These are phyloP conservation scores for Zopfia rhizophila DNA, from an alignment of 2,329 filamentous ascomycete species.

Conservation along the genomic window DNA sequence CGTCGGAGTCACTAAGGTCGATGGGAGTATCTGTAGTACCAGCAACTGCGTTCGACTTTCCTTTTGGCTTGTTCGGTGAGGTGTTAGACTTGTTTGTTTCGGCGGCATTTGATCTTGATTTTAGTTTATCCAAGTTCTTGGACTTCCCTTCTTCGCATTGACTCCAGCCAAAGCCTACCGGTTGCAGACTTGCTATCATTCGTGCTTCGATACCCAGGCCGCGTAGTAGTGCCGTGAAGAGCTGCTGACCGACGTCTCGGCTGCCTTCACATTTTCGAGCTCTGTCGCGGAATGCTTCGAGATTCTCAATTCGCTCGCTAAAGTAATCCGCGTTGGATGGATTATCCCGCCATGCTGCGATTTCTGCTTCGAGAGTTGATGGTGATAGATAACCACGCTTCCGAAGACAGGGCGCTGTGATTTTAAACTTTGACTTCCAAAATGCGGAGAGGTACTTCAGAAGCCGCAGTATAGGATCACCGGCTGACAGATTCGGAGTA, in stretches of 20 bases:
- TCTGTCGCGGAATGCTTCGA: conserved; percentile 74
- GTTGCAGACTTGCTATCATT: conserved; percentile 85
- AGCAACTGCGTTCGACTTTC: conserved; percentile 15
- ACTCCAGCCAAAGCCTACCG: conserved; percentile 89
- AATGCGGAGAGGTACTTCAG: conserved; percentile 81
- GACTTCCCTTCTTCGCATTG: conserved; percentile 81
- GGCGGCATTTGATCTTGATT: conserved; percentile 14
- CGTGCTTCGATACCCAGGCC: conserved; percentile 84
- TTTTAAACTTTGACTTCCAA: conserved; percentile 86
- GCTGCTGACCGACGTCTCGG: conserved; percentile 85
- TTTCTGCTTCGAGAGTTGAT: conserved; percentile 77
- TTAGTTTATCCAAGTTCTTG: conserved; percentile 46
- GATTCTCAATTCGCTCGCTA: conserved; percentile 77
- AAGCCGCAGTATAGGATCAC: conserved; percentile 82
- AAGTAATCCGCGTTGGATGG: conserved; percentile 71
- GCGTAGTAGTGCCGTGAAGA: conserved; percentile 87
- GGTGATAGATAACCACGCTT: conserved; percentile 89
- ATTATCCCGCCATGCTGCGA: conserved; percentile 74
- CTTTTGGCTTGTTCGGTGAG: conserved; percentile 13
- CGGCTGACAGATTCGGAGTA: conserved; percentile 79
- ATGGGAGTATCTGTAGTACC: conserved; percentile 52
- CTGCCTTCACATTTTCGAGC: conserved; percentile 81
- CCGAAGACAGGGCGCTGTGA: conserved; percentile 82
- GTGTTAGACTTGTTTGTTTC: conserved; percentile 1
- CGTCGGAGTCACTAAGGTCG: conserved; percentile 61